Percentiles rank a stretch among this genome's conserved stretches.
Conservation (phyloP, 2,329 filamentous ascomycete genomes). For the Hymenoscyphus albidus region DNA sequence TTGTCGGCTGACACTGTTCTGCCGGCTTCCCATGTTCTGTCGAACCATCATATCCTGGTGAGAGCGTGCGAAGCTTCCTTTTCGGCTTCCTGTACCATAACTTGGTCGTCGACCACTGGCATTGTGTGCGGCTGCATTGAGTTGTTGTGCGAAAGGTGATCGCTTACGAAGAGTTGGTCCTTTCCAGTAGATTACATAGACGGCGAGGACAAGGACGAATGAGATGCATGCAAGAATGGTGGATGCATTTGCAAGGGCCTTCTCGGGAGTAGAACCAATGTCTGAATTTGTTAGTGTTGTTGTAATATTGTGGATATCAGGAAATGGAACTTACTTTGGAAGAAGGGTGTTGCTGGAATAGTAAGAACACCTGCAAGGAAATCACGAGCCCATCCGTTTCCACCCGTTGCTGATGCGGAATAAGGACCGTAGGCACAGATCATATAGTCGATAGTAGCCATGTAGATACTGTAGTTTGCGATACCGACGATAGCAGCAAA, state of each 20-base stretch:
- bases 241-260: constrained; percentile 51
- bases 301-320: not conserved
- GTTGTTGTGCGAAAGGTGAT: constrained; percentile 62
- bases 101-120: constrained; percentile 15
- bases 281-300: constrained; percentile 35
- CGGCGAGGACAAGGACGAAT: constrained; percentile 55
- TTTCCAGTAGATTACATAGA: constrained; percentile 65
- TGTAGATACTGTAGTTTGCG: constrained; percentile 69
- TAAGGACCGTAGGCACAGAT: constrained; percentile 70
- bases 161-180: constrained; percentile 56
- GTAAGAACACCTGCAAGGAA: constrained; percentile 70
- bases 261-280: constrained; percentile 46
- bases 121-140: constrained; percentile 41
- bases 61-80: constrained; percentile 26
- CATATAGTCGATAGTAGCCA: constrained; percentile 77
- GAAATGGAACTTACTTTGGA: constrained; percentile 39
- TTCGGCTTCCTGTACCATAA: constrained; percentile 14
- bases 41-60: constrained; percentile 28
- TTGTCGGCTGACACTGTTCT: constrained; percentile 16
- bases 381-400: constrained; percentile 71
- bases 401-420: constrained; percentile 69
- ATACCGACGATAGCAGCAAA: constrained; percentile 65
- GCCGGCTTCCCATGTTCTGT: constrained; percentile 16
- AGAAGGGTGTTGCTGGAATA: constrained; percentile 63
- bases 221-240: constrained; percentile 63